Evolutionary conservation across 306 rosid genomes (phyloP), one percentile per base, ranked within the genome.

Genomic region (Quercus aquifolioides): DNA sequence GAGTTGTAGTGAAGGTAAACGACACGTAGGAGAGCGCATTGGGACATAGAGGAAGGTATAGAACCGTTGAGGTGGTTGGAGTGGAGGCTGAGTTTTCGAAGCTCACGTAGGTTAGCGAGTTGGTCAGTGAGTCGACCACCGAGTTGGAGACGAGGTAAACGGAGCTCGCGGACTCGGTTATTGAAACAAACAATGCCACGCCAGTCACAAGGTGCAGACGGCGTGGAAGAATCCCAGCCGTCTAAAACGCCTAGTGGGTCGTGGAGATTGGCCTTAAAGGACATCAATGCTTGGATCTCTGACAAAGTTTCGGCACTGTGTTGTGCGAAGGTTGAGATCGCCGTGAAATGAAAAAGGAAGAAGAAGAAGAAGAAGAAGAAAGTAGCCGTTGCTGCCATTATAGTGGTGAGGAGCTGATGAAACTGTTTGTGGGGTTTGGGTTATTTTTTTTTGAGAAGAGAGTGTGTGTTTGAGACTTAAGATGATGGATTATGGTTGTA

Each of bases 161-260:
- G 87, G 54, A 93, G 92, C 6, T 88, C 86, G 49, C 62, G 81
- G 26, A 93, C 98, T 81, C 84, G 86, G 85, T 74, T 79, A 33
- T 85, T 65, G 77, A 4, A 79, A 73, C 98, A 93, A 17, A 80
- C 49, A 51, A 90, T 82, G 80, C 98, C 94, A 17, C 79, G 88
- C 94, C 94, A 93, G 84, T 93, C 98, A 68, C 94, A 90, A 23
- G 94, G 98, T 13, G 98, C 93, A 2, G 87, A 79, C 0, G 92
- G 85, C 6, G 92, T 81, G 76, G 94, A 72, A 0, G 94, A 55
- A 64, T 85, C 89, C 98, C 94, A 93, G 3, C 84, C 78, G 69
- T 85, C 87, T 14, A 93, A 60, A 21, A 86, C 81, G 41, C 91
- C 92, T 0, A 90, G 87, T 1, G 97, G 98, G 77, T 93, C 97